Evolutionary conservation across 2,329 filamentous ascomycete species (phyloP).

Genomic region (Aspergillus oerlinghausenensis): DNA sequence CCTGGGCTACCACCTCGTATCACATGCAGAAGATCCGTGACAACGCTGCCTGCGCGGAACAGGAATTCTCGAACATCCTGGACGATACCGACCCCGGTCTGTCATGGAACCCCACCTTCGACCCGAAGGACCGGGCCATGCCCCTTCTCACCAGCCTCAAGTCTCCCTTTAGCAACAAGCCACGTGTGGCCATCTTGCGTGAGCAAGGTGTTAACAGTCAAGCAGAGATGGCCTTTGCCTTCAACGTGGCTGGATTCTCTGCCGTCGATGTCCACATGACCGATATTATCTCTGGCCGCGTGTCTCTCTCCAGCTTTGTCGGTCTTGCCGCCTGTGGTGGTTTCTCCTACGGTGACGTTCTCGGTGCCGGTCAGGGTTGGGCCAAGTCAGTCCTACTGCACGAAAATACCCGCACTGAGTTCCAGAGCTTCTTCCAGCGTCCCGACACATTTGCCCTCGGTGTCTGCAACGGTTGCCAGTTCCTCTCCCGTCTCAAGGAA

Average conservation of each 20-base stretch:
- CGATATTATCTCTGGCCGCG: slow-evolving; percentile 72
- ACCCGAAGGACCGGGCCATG: slow-evolving; percentile 70
- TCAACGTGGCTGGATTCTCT: slow-evolving; percentile 84
- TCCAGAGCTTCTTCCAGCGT: slow-evolving; percentile 78
- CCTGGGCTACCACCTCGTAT: slow-evolving; percentile 83
- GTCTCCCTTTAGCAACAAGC: slow-evolving; percentile 57
- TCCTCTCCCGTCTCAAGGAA: slow-evolving; percentile 76
- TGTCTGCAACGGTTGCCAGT: slow-evolving; percentile 97
- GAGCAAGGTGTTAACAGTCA: slow-evolving; percentile 96
- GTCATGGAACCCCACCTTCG: slow-evolving; percentile 75
- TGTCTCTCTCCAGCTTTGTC: slow-evolving; percentile 75
- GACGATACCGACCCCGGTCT: slow-evolving; percentile 78
- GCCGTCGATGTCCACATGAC: slow-evolving; percentile 96
- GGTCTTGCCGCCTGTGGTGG: slow-evolving; percentile 94
- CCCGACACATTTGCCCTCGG: slow-evolving; percentile 88
- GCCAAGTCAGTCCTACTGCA: slow-evolving; percentile 89
- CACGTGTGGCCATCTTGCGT: slow-evolving; percentile 83
- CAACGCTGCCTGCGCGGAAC: slow-evolving; percentile 79
- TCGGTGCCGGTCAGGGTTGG: slow-evolving; percentile 96
- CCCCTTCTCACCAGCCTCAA: slow-evolving; percentile 61
- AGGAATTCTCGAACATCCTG: slow-evolving; percentile 70
- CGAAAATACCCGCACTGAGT: slow-evolving; percentile 67
- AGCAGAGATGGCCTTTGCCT: slow-evolving; percentile 97
- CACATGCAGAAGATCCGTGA: slow-evolving; percentile 88
- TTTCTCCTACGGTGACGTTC: slow-evolving; percentile 89